A percentile compares a stretch with the other conserved stretches of the same genome.
phyloP scores from a whole-genome alignment of 768 basidiomycete species.

The Panellus pusillus region DNA sequence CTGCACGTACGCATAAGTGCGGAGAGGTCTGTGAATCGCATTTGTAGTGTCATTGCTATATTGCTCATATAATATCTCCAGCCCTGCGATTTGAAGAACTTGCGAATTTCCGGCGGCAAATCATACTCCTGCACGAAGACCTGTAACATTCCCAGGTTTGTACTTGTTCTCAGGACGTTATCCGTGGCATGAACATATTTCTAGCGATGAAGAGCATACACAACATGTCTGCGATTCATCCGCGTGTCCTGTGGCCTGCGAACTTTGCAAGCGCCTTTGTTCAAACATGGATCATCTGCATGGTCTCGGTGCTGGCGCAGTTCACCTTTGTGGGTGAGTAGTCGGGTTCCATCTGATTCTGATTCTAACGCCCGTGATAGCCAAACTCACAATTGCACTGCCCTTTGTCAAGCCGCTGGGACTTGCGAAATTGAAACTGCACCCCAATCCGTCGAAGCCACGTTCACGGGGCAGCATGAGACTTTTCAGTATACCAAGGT shows the following conservation, averaged over 20 bases:
- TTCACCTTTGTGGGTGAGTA: conserved; percentile 61
- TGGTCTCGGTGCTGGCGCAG: conserved; percentile 35
- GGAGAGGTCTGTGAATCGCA: conserved; percentile 41
- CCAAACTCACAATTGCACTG: conserved; percentile 49
- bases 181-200: background rate
- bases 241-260: conserved; percentile 54
- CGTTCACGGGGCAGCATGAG: conserved; percentile 59
- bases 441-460: conserved; percentile 61
- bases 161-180: background rate
- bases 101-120: conserved; percentile 30
- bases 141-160: conserved; percentile 45
- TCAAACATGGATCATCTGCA: conserved; percentile 51
- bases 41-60: background rate
- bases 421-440: conserved; percentile 60
- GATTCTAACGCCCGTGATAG: conserved; percentile 27
- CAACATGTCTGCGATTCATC: conserved; percentile 51
- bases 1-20: conserved; percentile 54
- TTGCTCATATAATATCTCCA: conserved; percentile 23
- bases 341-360: background rate
- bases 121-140: conserved; percentile 40
- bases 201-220: conserved; percentile 45
- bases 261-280: conserved; percentile 58
- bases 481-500: conserved; percentile 70
- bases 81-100: conserved; percentile 41
- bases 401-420: conserved; percentile 44